These are phyloP conservation scores for Candida vaughaniae DNA, from an alignment of 805 yeast genomes.

Conservation along the genomic window DNA sequence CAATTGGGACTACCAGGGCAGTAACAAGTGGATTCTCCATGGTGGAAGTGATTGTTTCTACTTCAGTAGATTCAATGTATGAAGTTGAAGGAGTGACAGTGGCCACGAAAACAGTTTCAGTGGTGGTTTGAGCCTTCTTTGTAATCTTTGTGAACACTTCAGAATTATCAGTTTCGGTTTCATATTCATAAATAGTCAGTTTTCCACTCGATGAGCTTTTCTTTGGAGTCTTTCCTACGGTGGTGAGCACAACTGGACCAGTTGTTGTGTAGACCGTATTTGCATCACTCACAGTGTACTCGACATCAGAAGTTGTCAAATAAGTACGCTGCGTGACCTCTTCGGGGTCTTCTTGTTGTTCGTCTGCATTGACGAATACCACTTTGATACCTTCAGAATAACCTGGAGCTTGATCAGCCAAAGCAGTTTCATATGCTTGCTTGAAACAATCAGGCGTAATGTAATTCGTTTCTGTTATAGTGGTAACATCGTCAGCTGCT, in stretches of 20 bases:
- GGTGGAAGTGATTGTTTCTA: conserved; percentile 21
- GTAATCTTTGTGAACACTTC: conserved; percentile 10
- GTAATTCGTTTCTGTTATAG: conserved; percentile 26
- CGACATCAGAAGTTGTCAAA: conserved; percentile 18
- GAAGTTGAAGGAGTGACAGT: conserved; percentile 23
- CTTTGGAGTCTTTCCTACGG: conserved; percentile 1
- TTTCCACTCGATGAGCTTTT: conserved; percentile 1
- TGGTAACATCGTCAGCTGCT: conserved; percentile 15
- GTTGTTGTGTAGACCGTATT: conserved; percentile 14
- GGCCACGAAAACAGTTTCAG: conserved; percentile 26
- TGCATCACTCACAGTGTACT: conserved; percentile 18
- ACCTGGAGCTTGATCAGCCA: conserved; percentile 18
- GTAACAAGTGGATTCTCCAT: conserved; percentile 29
- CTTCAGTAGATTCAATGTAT: conserved; percentile 17
- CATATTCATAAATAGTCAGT: conserved; percentile 17
- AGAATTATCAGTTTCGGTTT: conserved; percentile 21
- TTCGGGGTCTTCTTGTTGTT: conserved; percentile 4
- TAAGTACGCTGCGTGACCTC: conserved; percentile 7
- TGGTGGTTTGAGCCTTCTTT: conserved; percentile 26
- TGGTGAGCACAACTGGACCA: conserved; percentile 14
- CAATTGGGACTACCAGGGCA: conserved; percentile 21
- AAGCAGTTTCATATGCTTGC: conserved; percentile 16
- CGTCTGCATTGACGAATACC: conserved; percentile 24
- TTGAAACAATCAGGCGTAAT: conserved; percentile 23
- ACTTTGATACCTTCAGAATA: conserved; percentile 27